Evolutionary conservation across 345 rosid species (phyloP), one percentile per base, ranked within the genome.

Genomic region (Capsella bursapastoris): DNA sequence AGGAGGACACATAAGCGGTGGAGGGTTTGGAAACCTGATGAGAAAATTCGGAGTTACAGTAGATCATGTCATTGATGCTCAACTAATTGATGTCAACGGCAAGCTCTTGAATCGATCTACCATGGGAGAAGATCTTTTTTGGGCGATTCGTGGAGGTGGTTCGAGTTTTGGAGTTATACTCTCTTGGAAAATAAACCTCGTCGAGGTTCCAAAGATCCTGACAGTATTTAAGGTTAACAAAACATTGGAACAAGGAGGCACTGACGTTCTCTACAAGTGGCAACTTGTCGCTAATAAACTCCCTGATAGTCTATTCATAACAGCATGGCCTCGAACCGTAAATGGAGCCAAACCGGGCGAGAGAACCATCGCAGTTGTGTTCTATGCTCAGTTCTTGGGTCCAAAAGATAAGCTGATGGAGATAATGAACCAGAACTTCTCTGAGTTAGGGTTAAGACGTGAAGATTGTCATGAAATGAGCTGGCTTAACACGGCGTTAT

Each of bases 91-190:
- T 59, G 83, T 66, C 10, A 63, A 63, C 0, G 93, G 89, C 0
- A 78, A 64, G 45, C 22, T 89, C 35, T 72, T 84, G 5, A 79
- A 85, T 48, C 57, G 91, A 72, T 51, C 68, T 35, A 60, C 84
- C 34, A 87, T 87, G 94, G 88, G 88, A 3, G 89, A 89, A 37
- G 89, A 84, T 74, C 76, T 87, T 6, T 88, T 88, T 40, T 64
- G 56, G 71, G 71, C 71, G 9, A 67, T 67, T 52, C 71, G 71
- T 1, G 71, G 71, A 2, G 71, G 71, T 3, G 71, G 71, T 25
- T 48, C 27, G 0, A 67, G 61, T 52, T 67, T 67, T 18, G 71
- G 71, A 14, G 61, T 67, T 37, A 52, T 67, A 27, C 49, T 67
- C n/a, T 67, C 71, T 38, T 66, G 60, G 60, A 66, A 66, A 51